Evolutionary conservation across 1,139 yeast species (phyloP).

Genomic region (Magnusiomyces ingens): DNA sequence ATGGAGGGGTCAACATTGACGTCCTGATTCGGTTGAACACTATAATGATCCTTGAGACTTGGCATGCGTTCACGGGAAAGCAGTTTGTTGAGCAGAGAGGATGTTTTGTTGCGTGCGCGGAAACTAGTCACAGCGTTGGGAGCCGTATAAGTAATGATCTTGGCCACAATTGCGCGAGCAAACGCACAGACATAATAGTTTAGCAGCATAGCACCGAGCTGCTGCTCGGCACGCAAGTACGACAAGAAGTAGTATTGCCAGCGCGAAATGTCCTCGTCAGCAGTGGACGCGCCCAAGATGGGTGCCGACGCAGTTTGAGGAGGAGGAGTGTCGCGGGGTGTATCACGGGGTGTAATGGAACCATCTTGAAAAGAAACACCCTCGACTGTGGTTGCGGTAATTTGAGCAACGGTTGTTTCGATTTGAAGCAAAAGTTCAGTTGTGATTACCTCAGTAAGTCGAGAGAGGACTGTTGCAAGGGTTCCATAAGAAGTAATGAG

Average conservation of each 20-base stretch:
- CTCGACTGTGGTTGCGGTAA: conserved; percentile 12
- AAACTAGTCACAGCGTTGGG: background rate
- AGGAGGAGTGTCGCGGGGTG: conserved; percentile 1
- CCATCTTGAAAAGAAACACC: background rate
- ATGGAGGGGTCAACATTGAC: conserved; percentile 16
- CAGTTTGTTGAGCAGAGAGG: background rate
- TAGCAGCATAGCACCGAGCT: conserved; percentile 30
- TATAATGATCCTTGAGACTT: conserved; percentile 24
- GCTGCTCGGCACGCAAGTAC: conserved; percentile 24
- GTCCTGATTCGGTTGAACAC: conserved; percentile 20
- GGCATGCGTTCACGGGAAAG: conserved; percentile 21
- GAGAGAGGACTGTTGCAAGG: conserved; percentile 17
- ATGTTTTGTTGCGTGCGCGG: background rate
- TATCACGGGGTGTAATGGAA: background rate
- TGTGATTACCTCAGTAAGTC: conserved; percentile 21
- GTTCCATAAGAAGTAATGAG: conserved; percentile 11
- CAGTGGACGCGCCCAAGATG: no score
- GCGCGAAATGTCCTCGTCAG: background rate
- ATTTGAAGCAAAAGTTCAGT: conserved; percentile 32
- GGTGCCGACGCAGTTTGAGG: background rate
- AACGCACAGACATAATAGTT: conserved; percentile 23
- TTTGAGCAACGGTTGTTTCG: conserved; percentile 30
- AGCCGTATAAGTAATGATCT: conserved; percentile 16
- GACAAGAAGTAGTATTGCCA: conserved; percentile 21
- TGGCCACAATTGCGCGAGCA: conserved; percentile 22